phyloP scores from a whole-genome alignment of 164 flowering plant genomes.

The Akebia trifoliata region DNA sequence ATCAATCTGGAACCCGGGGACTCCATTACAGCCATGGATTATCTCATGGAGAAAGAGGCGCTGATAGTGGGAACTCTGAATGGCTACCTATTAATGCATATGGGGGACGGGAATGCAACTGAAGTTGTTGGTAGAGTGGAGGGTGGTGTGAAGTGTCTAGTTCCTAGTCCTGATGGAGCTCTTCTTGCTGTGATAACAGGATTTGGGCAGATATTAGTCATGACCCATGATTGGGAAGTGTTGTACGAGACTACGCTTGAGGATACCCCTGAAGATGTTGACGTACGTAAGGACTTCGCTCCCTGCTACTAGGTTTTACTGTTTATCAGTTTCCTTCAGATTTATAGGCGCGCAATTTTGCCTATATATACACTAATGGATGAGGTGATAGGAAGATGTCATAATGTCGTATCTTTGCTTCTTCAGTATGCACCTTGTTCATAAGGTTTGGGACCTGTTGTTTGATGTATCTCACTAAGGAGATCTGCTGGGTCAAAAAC shows the following conservation, averaged over 20 bases:
- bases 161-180: conserved; percentile 98
- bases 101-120: conserved; percentile 44
- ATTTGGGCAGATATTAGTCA: conserved; percentile 68
- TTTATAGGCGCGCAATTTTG: background rate
- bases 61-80: conserved; percentile 63
- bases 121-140: conserved; percentile 89
- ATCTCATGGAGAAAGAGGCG: conserved; percentile 93
- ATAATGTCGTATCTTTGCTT: no score
- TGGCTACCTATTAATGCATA: conserved; percentile 59
- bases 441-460: background rate
- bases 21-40: conserved; percentile 58
- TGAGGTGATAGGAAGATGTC: background rate
- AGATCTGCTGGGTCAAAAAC: background rate
- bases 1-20: conserved; percentile 77
- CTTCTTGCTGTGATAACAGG: conserved; percentile 72
- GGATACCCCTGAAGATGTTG: conserved; percentile 46
- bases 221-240: conserved; percentile 97
- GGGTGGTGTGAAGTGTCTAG: conserved; percentile 75
- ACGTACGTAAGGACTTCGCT: conserved; percentile 60
- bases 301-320: conserved; percentile 5
- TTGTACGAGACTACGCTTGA: conserved; percentile 64
- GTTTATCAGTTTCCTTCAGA: background rate
- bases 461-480: background rate
- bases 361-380: background rate
- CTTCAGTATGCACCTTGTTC: no score